These are phyloP conservation scores for Prunus salicina DNA, from an alignment of 306 rosid genomes.

Conservation along the genomic window DNA sequence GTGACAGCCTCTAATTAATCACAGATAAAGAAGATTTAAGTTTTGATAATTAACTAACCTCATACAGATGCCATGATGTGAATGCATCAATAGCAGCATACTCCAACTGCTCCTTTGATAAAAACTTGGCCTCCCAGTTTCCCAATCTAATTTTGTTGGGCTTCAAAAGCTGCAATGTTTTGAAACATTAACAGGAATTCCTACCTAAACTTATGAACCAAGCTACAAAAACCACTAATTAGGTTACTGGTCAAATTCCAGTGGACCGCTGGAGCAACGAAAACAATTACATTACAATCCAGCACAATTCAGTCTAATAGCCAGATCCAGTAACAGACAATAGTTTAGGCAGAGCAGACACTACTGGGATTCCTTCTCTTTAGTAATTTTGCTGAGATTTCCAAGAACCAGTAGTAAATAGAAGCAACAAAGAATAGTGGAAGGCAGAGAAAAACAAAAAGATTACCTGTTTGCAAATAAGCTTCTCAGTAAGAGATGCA, in stretches of 20 bases:
- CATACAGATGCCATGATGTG: slow-evolving; percentile 75
- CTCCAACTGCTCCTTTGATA: slow-evolving; percentile 63
- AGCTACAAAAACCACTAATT: background rate
- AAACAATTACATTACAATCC: background rate
- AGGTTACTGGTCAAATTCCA: background rate
- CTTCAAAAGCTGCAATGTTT: slow-evolving; percentile 63
- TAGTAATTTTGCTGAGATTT: background rate
- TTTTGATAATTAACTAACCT: slow-evolving; percentile 41
- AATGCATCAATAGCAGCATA: slow-evolving; percentile 95
- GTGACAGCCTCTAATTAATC: background rate
- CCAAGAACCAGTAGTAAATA: background rate
- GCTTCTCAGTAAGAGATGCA: slow-evolving; percentile 61
- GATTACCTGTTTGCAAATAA: slow-evolving; percentile 68
- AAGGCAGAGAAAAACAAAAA: slow-evolving; percentile 8
- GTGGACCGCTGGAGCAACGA: background rate
- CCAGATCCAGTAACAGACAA: background rate
- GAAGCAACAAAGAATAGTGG: background rate
- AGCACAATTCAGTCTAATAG: background rate
- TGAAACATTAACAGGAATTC: background rate
- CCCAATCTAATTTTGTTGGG: slow-evolving; percentile 59
- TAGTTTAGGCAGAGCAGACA: background rate
- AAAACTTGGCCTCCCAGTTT: slow-evolving; percentile 69
- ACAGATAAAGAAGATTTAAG: background rate
- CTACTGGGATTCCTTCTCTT: background rate
- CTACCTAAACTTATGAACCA: background rate